Percentiles rank a stretch among this genome's conserved stretches.
These are phyloP conservation scores for Paragyromitra xinjiangensis DNA, from an alignment of 495 filamentous ascomycete species.

Conservation along the genomic window DNA sequence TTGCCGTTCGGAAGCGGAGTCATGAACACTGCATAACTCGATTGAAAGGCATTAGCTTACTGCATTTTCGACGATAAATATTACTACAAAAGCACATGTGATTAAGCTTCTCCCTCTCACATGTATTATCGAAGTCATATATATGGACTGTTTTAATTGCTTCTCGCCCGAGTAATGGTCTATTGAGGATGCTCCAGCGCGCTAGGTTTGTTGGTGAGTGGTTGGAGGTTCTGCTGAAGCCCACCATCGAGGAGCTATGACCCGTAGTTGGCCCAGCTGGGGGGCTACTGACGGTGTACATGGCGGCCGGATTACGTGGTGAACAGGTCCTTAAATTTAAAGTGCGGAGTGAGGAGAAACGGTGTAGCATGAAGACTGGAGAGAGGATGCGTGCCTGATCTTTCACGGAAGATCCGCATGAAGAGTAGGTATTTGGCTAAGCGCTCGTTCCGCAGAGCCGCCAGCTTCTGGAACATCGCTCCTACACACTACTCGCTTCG, in stretches of 20 bases:
- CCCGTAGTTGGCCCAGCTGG: constrained; percentile 12
- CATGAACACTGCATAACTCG: constrained; percentile 73
- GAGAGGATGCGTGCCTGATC: background rate
- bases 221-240: constrained; percentile 37
- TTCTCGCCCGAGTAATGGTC: constrained; percentile 34
- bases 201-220: constrained; percentile 34
- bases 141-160: constrained; percentile 82
- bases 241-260: constrained; percentile 27
- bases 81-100: background rate
- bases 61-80: background rate
- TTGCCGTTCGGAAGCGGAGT: constrained; percentile 88
- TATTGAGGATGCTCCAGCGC: constrained; percentile 37
- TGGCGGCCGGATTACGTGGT: constrained; percentile 2
- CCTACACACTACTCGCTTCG: background rate
- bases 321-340: constrained; percentile 4
- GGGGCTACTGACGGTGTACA: constrained; percentile 16
- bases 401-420: too few relatives aligned
- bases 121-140: constrained; percentile 98
- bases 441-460: constrained; percentile 5
- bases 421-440: background rate
- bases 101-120: constrained; percentile 65
- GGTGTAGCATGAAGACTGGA: constrained; percentile 1
- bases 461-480: background rate
- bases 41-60: constrained; percentile 16
- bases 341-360: background rate